Conservation (phyloP, 2,329 filamentous ascomycete genomes). For the Arthrobotrys sphaeroides region DNA sequence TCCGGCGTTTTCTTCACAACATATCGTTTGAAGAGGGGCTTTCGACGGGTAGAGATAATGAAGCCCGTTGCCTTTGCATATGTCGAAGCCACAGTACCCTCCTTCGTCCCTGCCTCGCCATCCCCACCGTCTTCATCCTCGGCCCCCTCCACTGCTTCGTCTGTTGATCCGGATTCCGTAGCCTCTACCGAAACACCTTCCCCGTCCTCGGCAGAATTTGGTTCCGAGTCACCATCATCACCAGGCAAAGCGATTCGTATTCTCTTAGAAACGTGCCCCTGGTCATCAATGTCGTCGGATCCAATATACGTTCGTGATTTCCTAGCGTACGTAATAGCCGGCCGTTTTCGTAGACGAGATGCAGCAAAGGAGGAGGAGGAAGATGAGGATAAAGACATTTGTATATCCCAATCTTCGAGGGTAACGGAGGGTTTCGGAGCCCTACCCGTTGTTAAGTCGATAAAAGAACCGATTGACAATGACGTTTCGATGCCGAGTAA, state of each 20-base stretch:
- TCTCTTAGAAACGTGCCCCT: conserved; percentile 23
- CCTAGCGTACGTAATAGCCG: conserved; percentile 37
- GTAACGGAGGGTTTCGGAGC: not conserved
- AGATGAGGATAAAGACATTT: too few relatives aligned
- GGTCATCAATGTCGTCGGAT: not conserved
- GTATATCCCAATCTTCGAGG: not conserved
- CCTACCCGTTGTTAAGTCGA: not conserved
- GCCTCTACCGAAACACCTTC: not conserved
- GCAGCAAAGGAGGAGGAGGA: conserved; percentile 13
- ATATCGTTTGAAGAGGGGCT: conserved; percentile 45
- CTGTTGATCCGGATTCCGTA: not conserved
- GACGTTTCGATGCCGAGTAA: too few relatives aligned
- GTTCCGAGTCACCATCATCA: not conserved
- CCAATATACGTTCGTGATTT: conserved; percentile 30
- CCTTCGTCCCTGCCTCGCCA: not conserved
- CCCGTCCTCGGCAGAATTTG: not conserved
- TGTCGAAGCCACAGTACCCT: not conserved
- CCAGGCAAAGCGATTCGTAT: conserved; percentile 10
- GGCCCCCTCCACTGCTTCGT: not conserved
- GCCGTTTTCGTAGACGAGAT: conserved; percentile 23
- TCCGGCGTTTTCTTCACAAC: conserved; percentile 8
- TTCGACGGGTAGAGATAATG: conserved; percentile 37
- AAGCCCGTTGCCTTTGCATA: conserved; percentile 18
- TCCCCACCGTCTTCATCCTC: not conserved
- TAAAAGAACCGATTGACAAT: not conserved